Evolutionary conservation across 2,329 filamentous ascomycete genomes (phyloP).

Genomic region (Colletotrichum australisinense): DNA sequence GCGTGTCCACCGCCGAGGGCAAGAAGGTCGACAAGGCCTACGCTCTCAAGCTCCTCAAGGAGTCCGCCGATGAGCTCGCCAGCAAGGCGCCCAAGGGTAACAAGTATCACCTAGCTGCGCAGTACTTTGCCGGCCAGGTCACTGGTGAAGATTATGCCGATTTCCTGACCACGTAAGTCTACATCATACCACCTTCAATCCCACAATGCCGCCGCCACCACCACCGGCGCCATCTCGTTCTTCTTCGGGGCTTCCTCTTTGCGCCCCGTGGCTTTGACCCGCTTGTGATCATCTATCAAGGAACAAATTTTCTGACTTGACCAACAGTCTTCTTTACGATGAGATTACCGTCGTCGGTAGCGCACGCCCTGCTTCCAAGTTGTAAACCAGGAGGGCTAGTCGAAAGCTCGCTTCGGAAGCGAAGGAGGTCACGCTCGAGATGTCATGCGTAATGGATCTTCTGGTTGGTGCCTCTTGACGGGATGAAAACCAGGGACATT

Average conservation of each 20-base stretch:
- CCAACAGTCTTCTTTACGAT: slow-evolving; percentile 80
- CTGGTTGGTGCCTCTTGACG: not conserved
- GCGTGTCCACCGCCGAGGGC: slow-evolving; percentile 83
- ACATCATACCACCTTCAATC: not conserved
- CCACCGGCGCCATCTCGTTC: not conserved
- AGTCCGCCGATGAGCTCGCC: slow-evolving; percentile 82
- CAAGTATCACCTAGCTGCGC: slow-evolving; percentile 89
- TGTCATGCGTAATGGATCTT: not conserved
- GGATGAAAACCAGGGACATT: not conserved
- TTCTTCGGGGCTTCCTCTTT: not conserved
- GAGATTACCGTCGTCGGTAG: slow-evolving; percentile 83
- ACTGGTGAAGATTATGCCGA: slow-evolving; percentile 98
- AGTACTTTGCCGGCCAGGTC: slow-evolving; percentile 93
- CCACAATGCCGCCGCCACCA: not conserved
- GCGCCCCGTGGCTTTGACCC: slow-evolving; percentile 21
- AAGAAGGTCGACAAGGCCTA: slow-evolving; percentile 95
- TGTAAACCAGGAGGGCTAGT: slow-evolving; percentile 53
- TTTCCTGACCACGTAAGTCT: slow-evolving; percentile 84
- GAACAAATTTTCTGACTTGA: not conserved
- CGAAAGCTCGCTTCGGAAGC: not conserved
- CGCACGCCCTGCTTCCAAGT: slow-evolving; percentile 70
- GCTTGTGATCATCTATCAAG: not conserved
- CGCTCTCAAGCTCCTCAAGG: slow-evolving; percentile 85
- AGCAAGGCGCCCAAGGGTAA: slow-evolving; percentile 85
- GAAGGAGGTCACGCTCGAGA: not conserved